Evolutionary conservation across 2,329 filamentous ascomycete species (phyloP).

Genomic region (Cytospora schulzeri): DNA sequence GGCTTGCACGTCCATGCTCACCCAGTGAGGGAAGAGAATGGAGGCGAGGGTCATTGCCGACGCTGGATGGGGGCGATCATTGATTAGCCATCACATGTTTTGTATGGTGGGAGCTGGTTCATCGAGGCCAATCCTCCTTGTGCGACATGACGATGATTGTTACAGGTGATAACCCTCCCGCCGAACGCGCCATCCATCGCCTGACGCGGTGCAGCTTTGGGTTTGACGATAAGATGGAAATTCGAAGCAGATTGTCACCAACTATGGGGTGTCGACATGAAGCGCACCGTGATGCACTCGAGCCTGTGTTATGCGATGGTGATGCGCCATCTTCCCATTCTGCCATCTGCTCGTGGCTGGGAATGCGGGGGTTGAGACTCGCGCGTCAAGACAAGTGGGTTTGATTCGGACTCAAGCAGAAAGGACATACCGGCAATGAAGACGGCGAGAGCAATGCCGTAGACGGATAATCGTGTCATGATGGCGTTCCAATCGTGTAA

Average conservation of each 20-base stretch:
- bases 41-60: conserved; percentile 71
- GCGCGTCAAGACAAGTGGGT: not conserved
- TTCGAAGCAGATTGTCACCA: not conserved
- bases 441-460: conserved; percentile 24
- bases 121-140: not conserved
- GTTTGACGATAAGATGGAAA: not conserved
- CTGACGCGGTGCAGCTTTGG: not conserved
- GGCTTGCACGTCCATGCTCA: conserved; percentile 61
- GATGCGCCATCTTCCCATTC: not conserved
- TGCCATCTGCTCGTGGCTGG: not conserved
- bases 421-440: conserved; percentile 28
- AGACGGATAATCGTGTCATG: conserved; percentile 29
- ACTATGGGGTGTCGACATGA: not conserved
- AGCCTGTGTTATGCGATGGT: not conserved
- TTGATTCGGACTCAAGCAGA: not conserved
- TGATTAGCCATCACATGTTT: conserved; percentile 36
- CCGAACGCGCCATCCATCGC: not conserved
- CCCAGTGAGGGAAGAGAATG: conserved; percentile 71
- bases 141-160: conserved; percentile 9
- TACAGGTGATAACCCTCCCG: not conserved
- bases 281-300: not conserved
- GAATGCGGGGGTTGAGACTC: conserved; percentile 8
- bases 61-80: conserved; percentile 47
- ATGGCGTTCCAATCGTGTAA: conserved; percentile 10
- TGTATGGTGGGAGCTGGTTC: not conserved